Base-by-base conservation (phyloP, 345 rosid species). In the Barbarea vulgaris region DNA sequence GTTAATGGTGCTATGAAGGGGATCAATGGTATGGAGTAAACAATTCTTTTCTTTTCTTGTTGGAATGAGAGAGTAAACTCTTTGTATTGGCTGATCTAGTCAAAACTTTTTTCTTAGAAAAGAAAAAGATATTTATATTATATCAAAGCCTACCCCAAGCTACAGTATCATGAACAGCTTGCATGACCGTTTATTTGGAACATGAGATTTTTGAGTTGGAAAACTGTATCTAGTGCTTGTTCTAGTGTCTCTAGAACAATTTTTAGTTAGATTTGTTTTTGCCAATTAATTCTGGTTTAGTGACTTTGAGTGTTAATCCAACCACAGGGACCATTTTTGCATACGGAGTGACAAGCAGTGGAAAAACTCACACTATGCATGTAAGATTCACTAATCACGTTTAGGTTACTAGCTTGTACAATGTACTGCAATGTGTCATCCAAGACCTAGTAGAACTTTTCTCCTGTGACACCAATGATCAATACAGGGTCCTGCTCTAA, bases 301-400 rank as follows among this genome's bases (percentile, higher is more conserved):
- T 79, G 57, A 75, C 66, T 66, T 80, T 60, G 72, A 70, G 28
- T 75, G 60, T 75, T 53, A 61, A 44, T 80, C 62, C 70, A 54
- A 33, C 77, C 60, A 56, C 84, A 91, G 99, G 97, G 73, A 95
- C 99, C 39, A 92, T 95, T 71, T 95, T 92, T 81, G 99, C 99
- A 65, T 95, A 95, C 67, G 99, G 99, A 39, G 97, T 95, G 79
- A 95, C 99, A 62, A 95, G 99, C 86, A 95, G 99, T 76, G 99
- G 99, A 77, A 95, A 92, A 81, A 95, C 99, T 76, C 99, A 95
- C 73, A 91, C 99, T 8, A 95, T 95, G 99, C 97, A 91, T 85
- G 99, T 95, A 81, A 90, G 97, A 73, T 74, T 75, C 60, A 33
- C 64, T 36, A 57, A 28, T 71, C 57, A 69, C 25, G 18, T 52